phyloP scores from a whole-genome alignment of 2,329 filamentous ascomycete genomes.

The Neofusicoccum parvum region DNA sequence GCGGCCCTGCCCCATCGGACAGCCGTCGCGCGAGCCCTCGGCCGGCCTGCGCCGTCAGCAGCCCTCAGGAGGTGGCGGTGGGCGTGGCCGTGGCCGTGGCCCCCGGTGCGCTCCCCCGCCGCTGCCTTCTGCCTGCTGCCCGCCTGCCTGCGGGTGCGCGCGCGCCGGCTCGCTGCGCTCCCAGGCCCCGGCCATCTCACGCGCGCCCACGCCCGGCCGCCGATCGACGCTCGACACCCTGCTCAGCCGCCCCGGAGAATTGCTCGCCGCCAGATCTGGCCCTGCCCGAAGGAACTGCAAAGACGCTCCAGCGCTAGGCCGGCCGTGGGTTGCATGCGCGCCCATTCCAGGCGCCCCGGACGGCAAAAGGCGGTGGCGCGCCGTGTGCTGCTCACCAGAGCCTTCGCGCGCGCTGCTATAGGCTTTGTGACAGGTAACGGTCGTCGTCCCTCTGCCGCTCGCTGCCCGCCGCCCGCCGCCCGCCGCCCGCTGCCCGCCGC shows the following conservation, averaged over 20 bases:
- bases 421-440: constrained; percentile 40
- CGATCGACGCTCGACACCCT: constrained; percentile 11
- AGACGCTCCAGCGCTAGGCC: background rate
- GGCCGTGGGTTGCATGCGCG: background rate
- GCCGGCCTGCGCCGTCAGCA: constrained; percentile 19
- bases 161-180: background rate
- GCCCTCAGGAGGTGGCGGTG: constrained; percentile 18
- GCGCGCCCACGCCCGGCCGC: background rate
- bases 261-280: constrained; percentile 19
- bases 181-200: constrained; percentile 3
- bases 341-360: constrained; percentile 17
- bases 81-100: background rate
- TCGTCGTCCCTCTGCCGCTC: constrained; percentile 8
- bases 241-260: constrained; percentile 20
- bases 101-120: background rate
- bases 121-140: background rate
- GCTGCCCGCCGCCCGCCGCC: no score
- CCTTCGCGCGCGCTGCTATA: constrained; percentile 20
- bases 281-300: constrained; percentile 10
- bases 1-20: constrained; percentile 10
- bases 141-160: constrained; percentile 1
- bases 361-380: constrained; percentile 25
- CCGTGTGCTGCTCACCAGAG: constrained; percentile 20
- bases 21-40: constrained; percentile 15
- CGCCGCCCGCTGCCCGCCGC: no score